These are phyloP conservation scores for Apiospora sp. DNA, from an alignment of 2,329 filamentous ascomycete species.

Conservation along the genomic window DNA sequence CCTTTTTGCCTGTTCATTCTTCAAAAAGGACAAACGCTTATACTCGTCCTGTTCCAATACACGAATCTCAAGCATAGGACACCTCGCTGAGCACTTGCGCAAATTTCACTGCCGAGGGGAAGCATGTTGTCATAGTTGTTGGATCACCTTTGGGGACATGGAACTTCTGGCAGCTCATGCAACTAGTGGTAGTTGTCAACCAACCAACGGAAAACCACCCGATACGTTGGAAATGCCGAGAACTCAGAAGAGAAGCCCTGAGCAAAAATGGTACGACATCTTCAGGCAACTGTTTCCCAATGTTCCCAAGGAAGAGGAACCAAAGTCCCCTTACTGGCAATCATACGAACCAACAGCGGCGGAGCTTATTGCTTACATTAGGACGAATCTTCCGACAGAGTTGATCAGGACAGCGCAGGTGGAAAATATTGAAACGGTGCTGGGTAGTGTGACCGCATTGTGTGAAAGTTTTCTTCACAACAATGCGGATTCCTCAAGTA, in stretches of 20 bases:
- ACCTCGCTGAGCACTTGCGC: background rate
- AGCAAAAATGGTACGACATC: background rate
- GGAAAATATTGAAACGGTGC: background rate
- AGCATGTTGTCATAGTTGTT: background rate
- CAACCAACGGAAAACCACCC: background rate
- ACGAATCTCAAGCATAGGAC: background rate
- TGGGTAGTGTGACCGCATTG: background rate
- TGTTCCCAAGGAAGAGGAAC: background rate
- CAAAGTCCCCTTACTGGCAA: background rate
- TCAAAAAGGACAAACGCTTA: background rate
- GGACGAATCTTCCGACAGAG: too few species aligned
- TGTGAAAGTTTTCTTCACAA: background rate
- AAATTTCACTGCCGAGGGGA: background rate
- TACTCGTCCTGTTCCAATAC: background rate
- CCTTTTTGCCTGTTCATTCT: background rate
- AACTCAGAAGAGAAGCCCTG: background rate
- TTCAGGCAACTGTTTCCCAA: background rate
- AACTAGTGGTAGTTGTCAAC: background rate
- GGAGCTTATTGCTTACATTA: background rate
- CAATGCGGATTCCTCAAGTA: background rate
- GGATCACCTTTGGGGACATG: background rate
- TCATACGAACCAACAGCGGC: background rate
- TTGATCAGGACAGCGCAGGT: too few species aligned
- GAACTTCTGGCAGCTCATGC: background rate
- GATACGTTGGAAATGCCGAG: background rate